Evolutionary conservation across 228 moss, liverwort and hornwort species (phyloP).

Genomic region (Sphagnum magellanicum): DNA sequence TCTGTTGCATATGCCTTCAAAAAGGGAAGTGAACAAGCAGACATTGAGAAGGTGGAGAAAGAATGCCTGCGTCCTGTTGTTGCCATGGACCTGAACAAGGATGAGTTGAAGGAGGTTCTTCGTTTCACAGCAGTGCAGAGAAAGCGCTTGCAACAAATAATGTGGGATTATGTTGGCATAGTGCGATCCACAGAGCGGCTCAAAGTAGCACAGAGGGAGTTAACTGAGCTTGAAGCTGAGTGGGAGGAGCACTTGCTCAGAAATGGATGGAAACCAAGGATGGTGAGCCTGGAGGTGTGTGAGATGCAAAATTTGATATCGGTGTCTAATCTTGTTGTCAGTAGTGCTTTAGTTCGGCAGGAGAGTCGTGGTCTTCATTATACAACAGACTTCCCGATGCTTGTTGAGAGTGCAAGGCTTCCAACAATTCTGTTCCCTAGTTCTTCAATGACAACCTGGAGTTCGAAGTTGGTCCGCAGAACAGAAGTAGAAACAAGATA

Average conservation of each 20-base stretch:
- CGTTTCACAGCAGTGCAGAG: constrained; percentile 58
- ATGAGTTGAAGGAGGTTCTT: constrained; percentile 46
- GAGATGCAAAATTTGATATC: constrained; percentile 99
- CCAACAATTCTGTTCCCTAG: constrained; percentile 87
- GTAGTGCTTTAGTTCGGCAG: constrained; percentile 83
- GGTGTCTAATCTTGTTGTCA: constrained; percentile 78
- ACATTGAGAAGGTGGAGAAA: constrained; percentile 62
- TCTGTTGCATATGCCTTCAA: constrained; percentile 76
- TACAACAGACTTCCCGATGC: constrained; percentile 89
- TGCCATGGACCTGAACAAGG: constrained; percentile 28
- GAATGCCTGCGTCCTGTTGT: constrained; percentile 70
- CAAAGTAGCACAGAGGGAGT: constrained; percentile 59
- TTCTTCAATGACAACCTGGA: constrained; percentile 60
- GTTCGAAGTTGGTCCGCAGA: constrained; percentile 81
- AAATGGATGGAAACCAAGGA: constrained; percentile 75
- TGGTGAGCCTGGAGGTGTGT: constrained; percentile 87
- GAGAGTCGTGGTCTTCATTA: constrained; percentile 98
- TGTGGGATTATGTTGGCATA: constrained; percentile 99
- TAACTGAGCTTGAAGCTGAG: constrained; percentile 67
- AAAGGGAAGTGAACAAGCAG: constrained; percentile 59
- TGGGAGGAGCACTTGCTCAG: constrained; percentile 89
- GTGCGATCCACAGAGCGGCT: constrained; percentile 93
- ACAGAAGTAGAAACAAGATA: constrained; percentile 48
- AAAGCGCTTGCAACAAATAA: constrained; percentile 82
- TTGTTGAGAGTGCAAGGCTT: constrained; percentile 92